A percentile compares a stretch with the other conserved stretches of the same genome.
phyloP scores from a whole-genome alignment of 2,329 filamentous ascomycete genomes.

The Venturia aucupariae region DNA sequence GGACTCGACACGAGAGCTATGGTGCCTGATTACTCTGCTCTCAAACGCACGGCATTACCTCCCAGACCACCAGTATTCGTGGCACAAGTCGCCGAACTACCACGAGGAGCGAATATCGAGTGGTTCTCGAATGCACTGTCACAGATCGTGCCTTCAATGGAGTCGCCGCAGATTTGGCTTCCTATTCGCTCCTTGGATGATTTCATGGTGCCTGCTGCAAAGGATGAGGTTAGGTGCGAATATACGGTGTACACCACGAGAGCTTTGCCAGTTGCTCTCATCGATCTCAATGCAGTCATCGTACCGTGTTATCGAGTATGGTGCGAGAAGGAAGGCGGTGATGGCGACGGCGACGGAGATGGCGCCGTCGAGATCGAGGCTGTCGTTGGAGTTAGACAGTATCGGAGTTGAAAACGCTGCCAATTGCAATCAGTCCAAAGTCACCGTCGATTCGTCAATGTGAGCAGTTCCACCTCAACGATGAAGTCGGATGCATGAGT shows the following conservation, averaged over 20 bases:
- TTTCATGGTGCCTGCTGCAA: not conserved
- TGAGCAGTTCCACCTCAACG: not conserved
- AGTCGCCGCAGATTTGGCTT: not conserved
- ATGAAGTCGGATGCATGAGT: not conserved
- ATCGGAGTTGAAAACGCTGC: not conserved
- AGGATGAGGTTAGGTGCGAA: not conserved
- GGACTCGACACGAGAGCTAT: constrained; percentile 26
- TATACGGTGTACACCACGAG: not conserved
- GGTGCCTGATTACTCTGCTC: constrained; percentile 29
- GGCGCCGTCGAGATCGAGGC: not conserved
- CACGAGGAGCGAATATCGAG: constrained; percentile 65
- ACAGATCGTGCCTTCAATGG: not conserved
- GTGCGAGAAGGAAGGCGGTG: constrained; percentile 20
- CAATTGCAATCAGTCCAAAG: not conserved
- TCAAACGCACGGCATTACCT: not conserved
- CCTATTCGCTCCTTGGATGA: not conserved
- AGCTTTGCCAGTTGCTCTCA: not conserved
- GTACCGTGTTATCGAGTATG: constrained; percentile 26
- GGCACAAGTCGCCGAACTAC: constrained; percentile 67
- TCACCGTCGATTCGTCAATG: not conserved
- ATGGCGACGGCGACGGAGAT: not conserved
- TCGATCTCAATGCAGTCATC: constrained; percentile 14
- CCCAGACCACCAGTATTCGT: constrained; percentile 58
- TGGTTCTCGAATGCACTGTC: constrained; percentile 46
- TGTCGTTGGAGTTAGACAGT: not conserved